Evolutionary conservation across 768 basidiomycete genomes (phyloP), one percentile per base, ranked within the genome.

Genomic region (Polyporus arcularius): DNA sequence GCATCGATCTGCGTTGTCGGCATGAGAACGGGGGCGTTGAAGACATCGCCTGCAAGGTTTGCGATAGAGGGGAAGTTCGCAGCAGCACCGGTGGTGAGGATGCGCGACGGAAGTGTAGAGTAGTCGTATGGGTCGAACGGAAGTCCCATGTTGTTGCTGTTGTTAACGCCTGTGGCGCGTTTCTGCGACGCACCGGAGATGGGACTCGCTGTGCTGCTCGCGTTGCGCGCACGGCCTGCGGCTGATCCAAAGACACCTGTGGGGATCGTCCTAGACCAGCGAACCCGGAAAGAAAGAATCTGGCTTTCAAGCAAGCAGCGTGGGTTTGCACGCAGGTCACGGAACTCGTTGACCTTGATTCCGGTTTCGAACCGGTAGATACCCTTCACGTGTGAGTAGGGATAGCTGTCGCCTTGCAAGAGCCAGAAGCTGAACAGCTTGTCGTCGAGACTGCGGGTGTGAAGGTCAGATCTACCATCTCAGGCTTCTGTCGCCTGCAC

Each of bases 381-480:
- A 10, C 92, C 92, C 69, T 93, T 92, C 59, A 90, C 88, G 46
- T 89, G 88, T 0, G 89, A 84, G 54, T 86, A 81, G 1, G 92
- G 90, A 70, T 82, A 87, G 52, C 82, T 82, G 65, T 94, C 92
- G 26, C 84, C 85, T 72, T 94, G 92, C 15, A 94, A 79, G 62
- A 91, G 80, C 89, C 90, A 94, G 79, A 93, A 94, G 60, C 88
- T 88, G 74, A 94, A 94, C 2, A 94, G 82, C 70, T 95, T 95
- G 77, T 94, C 92, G 67, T 94, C 93, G 53, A 94, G 84, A n/a
- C 91, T 92, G 63, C 14, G 35, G 28, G 31, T 47, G 4, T 35
- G 14, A 12, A 54, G 15, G 16, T 61, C 30, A 53, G 55, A 45
- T 41, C n/a, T 16, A 43, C 42, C 41, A 3, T 12, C 38, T 21